These are phyloP conservation scores for Yamagishiella unicocca DNA, from an alignment of 139 green algal species.

Conservation along the genomic window DNA sequence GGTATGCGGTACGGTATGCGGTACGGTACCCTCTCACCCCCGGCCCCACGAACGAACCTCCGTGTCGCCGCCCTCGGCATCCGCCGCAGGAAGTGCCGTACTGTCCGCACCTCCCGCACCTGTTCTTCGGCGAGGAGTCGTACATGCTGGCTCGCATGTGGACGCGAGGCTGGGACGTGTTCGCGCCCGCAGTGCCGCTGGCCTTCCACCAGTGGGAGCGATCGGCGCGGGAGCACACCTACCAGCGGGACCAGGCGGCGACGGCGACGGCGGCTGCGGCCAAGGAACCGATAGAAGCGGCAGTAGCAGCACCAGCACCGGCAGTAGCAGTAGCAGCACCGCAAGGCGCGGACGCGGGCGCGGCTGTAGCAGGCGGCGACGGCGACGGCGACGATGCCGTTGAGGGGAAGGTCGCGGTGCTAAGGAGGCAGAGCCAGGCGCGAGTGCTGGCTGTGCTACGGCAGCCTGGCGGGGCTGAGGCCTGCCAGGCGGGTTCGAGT, in stretches of 20 bases:
- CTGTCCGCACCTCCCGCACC: conserved; percentile 68
- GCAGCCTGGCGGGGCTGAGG: not conserved
- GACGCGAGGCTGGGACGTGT: conserved; percentile 77
- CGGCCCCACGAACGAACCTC: too few relatives aligned
- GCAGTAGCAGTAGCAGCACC: not conserved
- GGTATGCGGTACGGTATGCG: too few relatives aligned
- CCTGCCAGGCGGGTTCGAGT: too few relatives aligned
- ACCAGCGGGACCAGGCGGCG: conserved; percentile 25
- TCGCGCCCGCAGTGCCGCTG: conserved; percentile 59
- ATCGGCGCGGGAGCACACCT: conserved; percentile 49
- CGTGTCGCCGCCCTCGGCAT: not conserved
- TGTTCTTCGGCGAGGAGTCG: conserved; percentile 87
- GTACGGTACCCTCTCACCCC: too few relatives aligned
- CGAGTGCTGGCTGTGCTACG: conserved; percentile 21
- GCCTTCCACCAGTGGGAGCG: conserved; percentile 79
- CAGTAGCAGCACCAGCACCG: too few relatives aligned
- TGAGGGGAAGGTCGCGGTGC: not conserved
- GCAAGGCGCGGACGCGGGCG: not conserved
- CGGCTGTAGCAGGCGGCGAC: not conserved
- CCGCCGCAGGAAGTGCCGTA: conserved; percentile 51
- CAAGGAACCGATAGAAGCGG: not conserved
- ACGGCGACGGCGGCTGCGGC: not conserved
- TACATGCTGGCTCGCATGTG: conserved; percentile 75
- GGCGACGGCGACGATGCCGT: not conserved
- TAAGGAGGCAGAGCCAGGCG: not conserved